Percentiles rank a stretch among this genome's conserved stretches.
These are phyloP conservation scores for Candida montana DNA, from an alignment of 805 yeast genomes.

Conservation along the genomic window DNA sequence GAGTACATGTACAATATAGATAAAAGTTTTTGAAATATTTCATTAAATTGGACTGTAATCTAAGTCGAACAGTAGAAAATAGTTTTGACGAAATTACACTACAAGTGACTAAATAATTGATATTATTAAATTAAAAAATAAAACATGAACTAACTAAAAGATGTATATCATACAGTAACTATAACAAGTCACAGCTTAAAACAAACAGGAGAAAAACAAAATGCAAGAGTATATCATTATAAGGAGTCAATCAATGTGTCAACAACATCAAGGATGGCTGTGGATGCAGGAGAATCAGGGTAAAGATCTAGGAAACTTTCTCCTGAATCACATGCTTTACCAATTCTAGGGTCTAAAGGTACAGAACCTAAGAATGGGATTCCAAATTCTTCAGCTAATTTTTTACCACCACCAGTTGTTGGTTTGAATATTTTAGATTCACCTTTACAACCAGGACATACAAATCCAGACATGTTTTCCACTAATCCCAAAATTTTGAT, in stretches of 20 bases:
- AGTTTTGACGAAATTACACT: no score
- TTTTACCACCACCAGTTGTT: conserved; percentile 95
- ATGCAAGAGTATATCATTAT: neutral
- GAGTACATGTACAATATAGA: no score
- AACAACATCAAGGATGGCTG: conserved; percentile 80
- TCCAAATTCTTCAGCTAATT: conserved; percentile 70
- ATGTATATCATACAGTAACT: no score
- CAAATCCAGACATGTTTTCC: conserved; percentile 98
- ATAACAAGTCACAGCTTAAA: no score
- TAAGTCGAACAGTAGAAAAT: no score
- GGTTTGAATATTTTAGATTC: conserved; percentile 88
- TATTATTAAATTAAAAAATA: neutral
- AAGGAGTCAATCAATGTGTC: conserved; percentile 55
- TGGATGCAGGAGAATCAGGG: conserved; percentile 91
- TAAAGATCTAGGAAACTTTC: conserved; percentile 73
- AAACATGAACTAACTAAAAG: no score
- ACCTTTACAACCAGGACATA: conserved; percentile 90
- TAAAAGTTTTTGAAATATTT: no score
- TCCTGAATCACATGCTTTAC: conserved; percentile 83
- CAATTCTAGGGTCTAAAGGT: conserved; percentile 94
- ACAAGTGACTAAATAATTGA: no score
- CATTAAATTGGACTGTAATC: no score
- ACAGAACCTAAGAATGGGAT: conserved; percentile 85
- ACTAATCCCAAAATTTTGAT: conserved; percentile 84
- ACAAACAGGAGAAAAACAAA: neutral